Evolutionary conservation across 768 basidiomycete genomes (phyloP).

Genomic region (Suillus brevipes): DNA sequence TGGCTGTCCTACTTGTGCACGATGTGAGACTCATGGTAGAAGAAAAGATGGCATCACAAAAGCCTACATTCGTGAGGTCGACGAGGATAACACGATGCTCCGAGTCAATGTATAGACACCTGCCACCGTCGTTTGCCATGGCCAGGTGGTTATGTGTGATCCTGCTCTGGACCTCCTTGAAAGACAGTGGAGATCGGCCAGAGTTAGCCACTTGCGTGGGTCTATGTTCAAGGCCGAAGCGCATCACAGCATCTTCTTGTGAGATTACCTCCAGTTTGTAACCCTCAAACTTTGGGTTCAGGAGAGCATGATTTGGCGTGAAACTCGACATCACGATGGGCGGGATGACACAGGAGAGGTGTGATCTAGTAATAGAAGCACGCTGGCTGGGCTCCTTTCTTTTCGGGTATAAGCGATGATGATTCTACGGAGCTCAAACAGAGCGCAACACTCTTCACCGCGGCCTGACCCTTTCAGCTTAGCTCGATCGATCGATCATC

Average conservation of each 20-base stretch:
- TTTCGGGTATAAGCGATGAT: background rate
- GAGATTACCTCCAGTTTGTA: constrained; percentile 69
- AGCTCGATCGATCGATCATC: background rate
- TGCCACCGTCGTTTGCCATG: constrained; percentile 43
- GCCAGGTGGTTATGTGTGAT: constrained; percentile 83
- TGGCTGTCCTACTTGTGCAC: constrained; percentile 48
- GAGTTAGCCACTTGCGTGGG: constrained; percentile 57
- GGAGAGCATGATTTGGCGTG: constrained; percentile 48
- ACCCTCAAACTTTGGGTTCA: constrained; percentile 85
- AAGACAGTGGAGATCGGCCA: constrained; percentile 61
- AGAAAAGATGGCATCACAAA: constrained; percentile 4
- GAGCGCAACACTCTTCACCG: background rate
- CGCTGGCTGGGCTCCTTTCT: background rate
- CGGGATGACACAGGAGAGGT: background rate
- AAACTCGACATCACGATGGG: constrained; percentile 37
- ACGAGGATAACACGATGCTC: constrained; percentile 60
- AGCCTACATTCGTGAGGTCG: constrained; percentile 58
- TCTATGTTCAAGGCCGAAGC: constrained; percentile 47
- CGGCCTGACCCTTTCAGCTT: background rate
- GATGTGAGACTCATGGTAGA: constrained; percentile 11
- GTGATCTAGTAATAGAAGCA: background rate
- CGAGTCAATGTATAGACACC: constrained; percentile 68
- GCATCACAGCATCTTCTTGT: constrained; percentile 54
- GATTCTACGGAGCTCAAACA: background rate
- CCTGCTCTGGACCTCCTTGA: constrained; percentile 81